phyloP scores from a whole-genome alignment of 495 filamentous ascomycete species.

The Neurospora pannonica region DNA sequence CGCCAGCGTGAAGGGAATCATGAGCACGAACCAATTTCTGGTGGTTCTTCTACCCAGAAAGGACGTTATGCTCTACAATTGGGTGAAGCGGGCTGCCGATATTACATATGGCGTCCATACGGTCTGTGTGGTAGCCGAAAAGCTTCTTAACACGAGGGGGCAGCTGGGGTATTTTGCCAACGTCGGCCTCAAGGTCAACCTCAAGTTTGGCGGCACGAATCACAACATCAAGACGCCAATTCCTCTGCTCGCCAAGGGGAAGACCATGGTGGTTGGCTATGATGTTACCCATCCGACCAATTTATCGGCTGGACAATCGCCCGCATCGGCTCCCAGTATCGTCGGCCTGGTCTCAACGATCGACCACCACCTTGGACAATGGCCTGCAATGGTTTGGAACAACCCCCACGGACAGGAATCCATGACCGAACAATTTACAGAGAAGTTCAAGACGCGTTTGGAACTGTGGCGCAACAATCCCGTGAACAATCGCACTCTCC shows the following conservation, averaged over 20 bases:
- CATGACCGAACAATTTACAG: slow-evolving; percentile 46
- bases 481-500: slow-evolving; percentile 36
- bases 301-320: slow-evolving; percentile 37
- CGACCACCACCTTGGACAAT: slow-evolving; percentile 55
- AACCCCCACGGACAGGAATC: slow-evolving; percentile 50
- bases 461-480: slow-evolving; percentile 43
- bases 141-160: slow-evolving; percentile 33
- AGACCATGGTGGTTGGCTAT: slow-evolving; percentile 75
- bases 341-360: slow-evolving; percentile 66
- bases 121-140: slow-evolving; percentile 47
- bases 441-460: slow-evolving; percentile 52
- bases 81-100: slow-evolving; percentile 60
- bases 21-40: slow-evolving; percentile 32
- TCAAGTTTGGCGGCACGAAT: slow-evolving; percentile 76
- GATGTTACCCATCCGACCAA: slow-evolving; percentile 88
- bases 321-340: slow-evolving; percentile 50
- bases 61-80: slow-evolving; percentile 49
- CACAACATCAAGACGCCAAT: slow-evolving; percentile 46
- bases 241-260: slow-evolving; percentile 43
- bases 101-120: slow-evolving; percentile 53
- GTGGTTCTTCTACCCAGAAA: slow-evolving; percentile 51
- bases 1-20: background rate
- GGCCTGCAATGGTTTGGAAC: slow-evolving; percentile 51
- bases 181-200: slow-evolving; percentile 71
- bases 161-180: slow-evolving; percentile 59